Percentiles rank a stretch among this genome's conserved stretches.
Evolutionary conservation across 1,139 yeast genomes (phyloP).

Genomic region (Debaryomyces robertsiae): DNA sequence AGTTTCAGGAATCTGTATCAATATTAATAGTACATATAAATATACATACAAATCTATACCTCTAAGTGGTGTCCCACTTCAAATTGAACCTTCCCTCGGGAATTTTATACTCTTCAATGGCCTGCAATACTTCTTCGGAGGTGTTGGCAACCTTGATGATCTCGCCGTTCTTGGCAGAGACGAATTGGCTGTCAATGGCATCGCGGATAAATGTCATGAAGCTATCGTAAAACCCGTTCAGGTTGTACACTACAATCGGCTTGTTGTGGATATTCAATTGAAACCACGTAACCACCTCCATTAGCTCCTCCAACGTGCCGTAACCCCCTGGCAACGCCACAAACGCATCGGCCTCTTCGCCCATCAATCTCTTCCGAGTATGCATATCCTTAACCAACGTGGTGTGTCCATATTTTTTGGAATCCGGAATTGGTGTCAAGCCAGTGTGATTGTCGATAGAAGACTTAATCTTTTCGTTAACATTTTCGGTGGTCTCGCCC

Average conservation of each 20-base stretch:
- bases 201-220: slow-evolving; percentile 61
- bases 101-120: slow-evolving; percentile 60
- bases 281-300: slow-evolving; percentile 87
- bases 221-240: slow-evolving; percentile 78
- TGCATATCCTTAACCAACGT: slow-evolving; percentile 89
- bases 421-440: slow-evolving; percentile 63
- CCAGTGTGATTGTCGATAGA: slow-evolving; percentile 58
- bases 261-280: slow-evolving; percentile 84
- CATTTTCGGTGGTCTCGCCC: slow-evolving; percentile 38
- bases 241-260: slow-evolving; percentile 77
- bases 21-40: slow-evolving; percentile 8
- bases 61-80: slow-evolving; percentile 57
- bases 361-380: slow-evolving; percentile 85
- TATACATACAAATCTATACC: slow-evolving; percentile 5
- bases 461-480: slow-evolving; percentile 49
- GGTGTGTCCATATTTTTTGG: slow-evolving; percentile 69
- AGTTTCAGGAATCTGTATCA: not conserved
- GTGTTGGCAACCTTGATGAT: slow-evolving; percentile 71
- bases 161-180: slow-evolving; percentile 64
- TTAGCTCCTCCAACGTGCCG: slow-evolving; percentile 86
- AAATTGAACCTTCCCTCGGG: slow-evolving; percentile 78
- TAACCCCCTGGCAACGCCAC: slow-evolving; percentile 92
- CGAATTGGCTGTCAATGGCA: slow-evolving; percentile 65
- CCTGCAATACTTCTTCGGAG: slow-evolving; percentile 64
- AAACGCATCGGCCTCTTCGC: slow-evolving; percentile 82